These are phyloP conservation scores for Colletotrichum lentis DNA, from an alignment of 2,329 filamentous ascomycete genomes.

Conservation along the genomic window DNA sequence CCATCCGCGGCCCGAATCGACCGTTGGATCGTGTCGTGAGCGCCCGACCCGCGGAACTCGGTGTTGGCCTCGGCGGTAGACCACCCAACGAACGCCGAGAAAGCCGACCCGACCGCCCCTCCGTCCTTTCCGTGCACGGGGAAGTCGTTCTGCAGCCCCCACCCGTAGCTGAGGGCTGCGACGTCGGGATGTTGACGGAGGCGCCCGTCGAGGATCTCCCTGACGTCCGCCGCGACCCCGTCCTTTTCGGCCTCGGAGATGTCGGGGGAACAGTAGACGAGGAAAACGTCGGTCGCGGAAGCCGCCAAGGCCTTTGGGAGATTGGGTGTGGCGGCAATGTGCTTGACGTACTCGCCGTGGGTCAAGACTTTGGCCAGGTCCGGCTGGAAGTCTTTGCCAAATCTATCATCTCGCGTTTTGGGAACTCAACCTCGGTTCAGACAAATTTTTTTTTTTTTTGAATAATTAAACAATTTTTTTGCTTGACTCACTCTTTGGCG, in stretches of 20 bases:
- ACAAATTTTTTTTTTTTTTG: too few species aligned
- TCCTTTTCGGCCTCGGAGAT: constrained; percentile 14
- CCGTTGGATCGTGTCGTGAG: background rate
- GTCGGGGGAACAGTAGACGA: constrained; percentile 36
- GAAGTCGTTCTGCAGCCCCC: constrained; percentile 21
- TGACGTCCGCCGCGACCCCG: background rate
- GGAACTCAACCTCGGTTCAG: background rate
- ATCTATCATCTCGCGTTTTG: constrained; percentile 18
- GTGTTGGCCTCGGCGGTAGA: background rate
- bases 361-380: constrained; percentile 39
- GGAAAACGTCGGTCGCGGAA: constrained; percentile 36
- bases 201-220: constrained; percentile 28
- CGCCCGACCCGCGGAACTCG: background rate
- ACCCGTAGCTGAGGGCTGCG: constrained; percentile 4
- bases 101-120: background rate
- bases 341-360: constrained; percentile 40
- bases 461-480: too few species aligned
- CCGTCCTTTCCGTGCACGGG: background rate
- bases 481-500: constrained; percentile 37
- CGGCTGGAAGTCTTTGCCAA: constrained; percentile 36
- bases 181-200: background rate
- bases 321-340: constrained; percentile 36
- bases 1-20: background rate
- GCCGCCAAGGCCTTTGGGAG: constrained; percentile 37
- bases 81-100: constrained; percentile 20